A percentile compares a stretch with the other conserved stretches of the same genome.
phyloP scores from a whole-genome alignment of 768 basidiomycete species.

The Suillus plorans region DNA sequence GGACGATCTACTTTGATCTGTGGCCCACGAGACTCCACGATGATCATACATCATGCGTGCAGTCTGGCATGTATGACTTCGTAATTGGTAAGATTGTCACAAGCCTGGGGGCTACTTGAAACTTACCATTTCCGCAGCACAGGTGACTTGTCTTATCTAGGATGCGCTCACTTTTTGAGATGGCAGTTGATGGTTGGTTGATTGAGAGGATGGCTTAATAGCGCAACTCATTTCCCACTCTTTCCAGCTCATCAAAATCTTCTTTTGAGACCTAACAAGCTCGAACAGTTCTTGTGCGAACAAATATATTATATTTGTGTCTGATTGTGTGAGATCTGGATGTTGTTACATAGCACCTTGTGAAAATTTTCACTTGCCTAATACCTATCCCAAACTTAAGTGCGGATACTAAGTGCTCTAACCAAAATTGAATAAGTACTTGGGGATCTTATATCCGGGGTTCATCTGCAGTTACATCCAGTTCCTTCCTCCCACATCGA shows the following conservation, averaged over 20 bases:
- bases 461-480: background rate
- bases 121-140: background rate
- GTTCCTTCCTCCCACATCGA: background rate
- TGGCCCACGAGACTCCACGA: background rate
- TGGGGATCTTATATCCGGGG: background rate
- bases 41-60: background rate
- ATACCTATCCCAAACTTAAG: background rate
- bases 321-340: conserved; percentile 21
- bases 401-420: background rate
- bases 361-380: conserved; percentile 12
- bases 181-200: conserved; percentile 3
- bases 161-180: background rate
- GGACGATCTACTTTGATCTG: background rate
- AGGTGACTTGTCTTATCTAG: background rate
- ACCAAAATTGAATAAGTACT: conserved; percentile 2
- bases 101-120: background rate
- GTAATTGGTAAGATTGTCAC: background rate
- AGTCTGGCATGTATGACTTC: background rate
- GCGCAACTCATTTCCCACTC: conserved; percentile 1
- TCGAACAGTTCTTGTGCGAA: conserved; percentile 7
- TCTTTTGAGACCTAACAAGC: background rate
- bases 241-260: background rate
- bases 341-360: conserved; percentile 4
- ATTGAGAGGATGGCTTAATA: background rate
- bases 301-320: conserved; percentile 14